phyloP scores from a whole-genome alignment of 1,139 yeast species.

The Lodderomyces jiufengensis region DNA sequence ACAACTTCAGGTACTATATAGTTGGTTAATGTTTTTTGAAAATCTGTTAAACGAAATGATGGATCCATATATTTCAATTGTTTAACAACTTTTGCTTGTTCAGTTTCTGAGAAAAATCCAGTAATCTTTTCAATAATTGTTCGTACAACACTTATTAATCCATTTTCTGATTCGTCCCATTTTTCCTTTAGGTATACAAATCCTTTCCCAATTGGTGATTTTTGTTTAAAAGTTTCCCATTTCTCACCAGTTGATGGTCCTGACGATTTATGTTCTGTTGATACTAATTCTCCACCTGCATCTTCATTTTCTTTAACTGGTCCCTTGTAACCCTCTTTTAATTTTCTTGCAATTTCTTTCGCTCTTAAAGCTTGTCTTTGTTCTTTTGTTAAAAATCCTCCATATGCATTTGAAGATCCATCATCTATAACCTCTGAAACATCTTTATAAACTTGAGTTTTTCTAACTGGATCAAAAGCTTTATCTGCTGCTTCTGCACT shows the following conservation, averaged over 20 bases:
- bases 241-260: conserved; percentile 69
- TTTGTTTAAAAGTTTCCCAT: conserved; percentile 66
- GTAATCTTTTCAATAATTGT: conserved; percentile 77
- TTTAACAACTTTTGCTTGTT: conserved; percentile 84
- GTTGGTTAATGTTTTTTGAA: conserved; percentile 81
- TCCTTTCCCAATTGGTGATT: conserved; percentile 67
- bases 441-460: conserved; percentile 86
- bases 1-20: conserved; percentile 92
- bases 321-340: conserved; percentile 59
- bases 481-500: conserved; percentile 83
- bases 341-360: conserved; percentile 48
- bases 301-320: conserved; percentile 75
- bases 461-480: conserved; percentile 90
- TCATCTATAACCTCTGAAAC: conserved; percentile 89
- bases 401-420: conserved; percentile 83
- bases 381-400: conserved; percentile 88
- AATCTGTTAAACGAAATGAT: conserved; percentile 72
- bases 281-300: conserved; percentile 81
- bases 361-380: conserved; percentile 74
- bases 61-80: conserved; percentile 92
- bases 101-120: conserved; percentile 93
- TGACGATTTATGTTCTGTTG: conserved; percentile 74
- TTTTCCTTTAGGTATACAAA: conserved; percentile 60
- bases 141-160: conserved; percentile 76
- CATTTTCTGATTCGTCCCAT: conserved; percentile 96